phyloP scores from a whole-genome alignment of 2,329 filamentous ascomycete species.

The Aspergillus pseudotamarii region DNA sequence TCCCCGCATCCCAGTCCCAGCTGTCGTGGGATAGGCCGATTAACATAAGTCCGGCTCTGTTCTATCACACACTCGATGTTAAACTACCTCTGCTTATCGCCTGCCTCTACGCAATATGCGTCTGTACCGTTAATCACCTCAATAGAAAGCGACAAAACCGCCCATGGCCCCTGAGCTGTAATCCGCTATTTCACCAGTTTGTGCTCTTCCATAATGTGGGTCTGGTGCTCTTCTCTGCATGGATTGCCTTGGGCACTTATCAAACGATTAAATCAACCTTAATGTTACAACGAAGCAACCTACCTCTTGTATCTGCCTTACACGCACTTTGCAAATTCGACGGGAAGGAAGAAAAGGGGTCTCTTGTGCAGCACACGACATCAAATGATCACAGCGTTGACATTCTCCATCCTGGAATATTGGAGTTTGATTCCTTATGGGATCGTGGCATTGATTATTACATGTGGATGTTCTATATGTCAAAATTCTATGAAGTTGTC shows the following conservation, averaged over 20 bases:
- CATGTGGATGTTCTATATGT: not conserved
- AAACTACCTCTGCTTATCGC: not conserved
- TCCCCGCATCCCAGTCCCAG: not conserved
- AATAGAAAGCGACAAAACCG: not conserved
- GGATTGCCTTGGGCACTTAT: not conserved
- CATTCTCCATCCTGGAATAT: not conserved
- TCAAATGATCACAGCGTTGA: not conserved
- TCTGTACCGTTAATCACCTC: not conserved
- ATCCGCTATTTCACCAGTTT: not conserved
- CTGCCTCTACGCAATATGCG: not conserved
- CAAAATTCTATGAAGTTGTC: not conserved
- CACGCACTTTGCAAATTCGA: not conserved
- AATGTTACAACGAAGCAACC: not conserved
- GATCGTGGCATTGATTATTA: not conserved
- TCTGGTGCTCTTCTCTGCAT: not conserved
- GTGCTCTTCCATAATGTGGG: not conserved
- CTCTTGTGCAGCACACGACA: not conserved
- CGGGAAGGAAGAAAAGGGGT: not conserved
- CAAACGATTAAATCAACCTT: not conserved
- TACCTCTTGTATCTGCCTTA: not conserved
- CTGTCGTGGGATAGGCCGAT: not conserved
- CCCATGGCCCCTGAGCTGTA: not conserved
- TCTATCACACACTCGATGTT: not conserved
- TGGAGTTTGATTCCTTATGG: not conserved
- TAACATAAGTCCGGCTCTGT: not conserved